Evolutionary conservation across 2,329 filamentous ascomycete genomes (phyloP).

Genomic region (Knoxdaviesia proteae): DNA sequence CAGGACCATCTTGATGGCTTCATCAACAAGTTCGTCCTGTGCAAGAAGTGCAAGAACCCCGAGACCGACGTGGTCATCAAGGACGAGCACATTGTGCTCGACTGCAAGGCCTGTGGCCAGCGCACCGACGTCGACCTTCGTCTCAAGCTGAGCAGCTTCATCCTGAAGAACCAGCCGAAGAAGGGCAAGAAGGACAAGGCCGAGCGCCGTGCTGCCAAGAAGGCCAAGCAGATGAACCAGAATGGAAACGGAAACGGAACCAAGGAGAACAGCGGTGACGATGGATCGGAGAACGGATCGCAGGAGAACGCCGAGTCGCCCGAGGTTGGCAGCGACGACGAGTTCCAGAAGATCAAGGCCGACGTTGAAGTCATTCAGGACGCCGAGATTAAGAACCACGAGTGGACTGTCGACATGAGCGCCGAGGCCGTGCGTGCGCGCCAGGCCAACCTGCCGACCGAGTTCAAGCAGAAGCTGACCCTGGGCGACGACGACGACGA

Average conservation of each 20-base stretch:
- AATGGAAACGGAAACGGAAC: slow-evolving; percentile 20
- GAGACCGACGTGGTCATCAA: slow-evolving; percentile 95
- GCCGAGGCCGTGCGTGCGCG: slow-evolving; percentile 89
- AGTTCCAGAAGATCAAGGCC: slow-evolving; percentile 65
- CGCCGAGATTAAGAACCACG: slow-evolving; percentile 55
- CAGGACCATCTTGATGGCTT: slow-evolving; percentile 97
- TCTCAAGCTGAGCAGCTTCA: slow-evolving; percentile 91
- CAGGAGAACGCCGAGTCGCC: slow-evolving; percentile 22
- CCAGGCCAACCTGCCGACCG: slow-evolving; percentile 77
- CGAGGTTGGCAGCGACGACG: slow-evolving; percentile 59
- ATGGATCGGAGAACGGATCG: slow-evolving; percentile 27
- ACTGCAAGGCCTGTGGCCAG: slow-evolving; percentile 97
- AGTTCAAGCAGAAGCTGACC: slow-evolving; percentile 81
- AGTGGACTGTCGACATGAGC: slow-evolving; percentile 95
- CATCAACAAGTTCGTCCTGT: slow-evolving; percentile 96
- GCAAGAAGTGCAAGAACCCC: slow-evolving; percentile 99
- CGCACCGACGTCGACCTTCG: slow-evolving; percentile 79
- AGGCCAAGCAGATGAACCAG: slow-evolving; percentile 58
- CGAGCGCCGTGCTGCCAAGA: slow-evolving; percentile 73
- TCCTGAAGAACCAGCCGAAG: slow-evolving; percentile 80
- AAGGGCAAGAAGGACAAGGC: slow-evolving; percentile 98
- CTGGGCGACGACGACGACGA: slow-evolving; percentile 66
- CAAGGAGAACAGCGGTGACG: slow-evolving; percentile 37
- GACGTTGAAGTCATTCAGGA: slow-evolving; percentile 28
- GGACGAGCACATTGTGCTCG: slow-evolving; percentile 74